Conservation (phyloP, 768 basidiomycete genomes). For the Hericium erinaceus region DNA sequence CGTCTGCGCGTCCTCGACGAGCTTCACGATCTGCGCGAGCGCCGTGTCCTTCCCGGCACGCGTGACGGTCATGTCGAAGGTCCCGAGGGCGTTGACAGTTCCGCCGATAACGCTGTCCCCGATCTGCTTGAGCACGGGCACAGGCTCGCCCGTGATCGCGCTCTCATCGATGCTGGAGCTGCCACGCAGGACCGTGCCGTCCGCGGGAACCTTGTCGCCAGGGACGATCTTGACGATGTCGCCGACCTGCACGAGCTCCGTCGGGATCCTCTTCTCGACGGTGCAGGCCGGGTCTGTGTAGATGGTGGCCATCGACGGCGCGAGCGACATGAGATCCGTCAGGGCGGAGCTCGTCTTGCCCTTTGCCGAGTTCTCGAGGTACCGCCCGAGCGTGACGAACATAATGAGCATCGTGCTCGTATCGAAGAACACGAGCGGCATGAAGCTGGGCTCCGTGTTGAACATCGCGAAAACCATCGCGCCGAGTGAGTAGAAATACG, state of each 20-base stretch:
- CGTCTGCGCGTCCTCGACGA: conserved; percentile 97
- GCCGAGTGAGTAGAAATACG: conserved; percentile 83
- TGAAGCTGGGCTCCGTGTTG: conserved; percentile 55
- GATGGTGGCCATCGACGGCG: conserved; percentile 93
- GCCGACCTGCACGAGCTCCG: conserved; percentile 90
- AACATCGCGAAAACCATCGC: conserved; percentile 58
- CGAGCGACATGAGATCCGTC: conserved; percentile 91
- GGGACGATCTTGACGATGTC: conserved; percentile 92
- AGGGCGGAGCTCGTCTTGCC: conserved; percentile 95
- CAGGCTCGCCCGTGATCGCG: conserved; percentile 90
- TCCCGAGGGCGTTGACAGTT: conserved; percentile 94
- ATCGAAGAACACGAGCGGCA: conserved; percentile 92
- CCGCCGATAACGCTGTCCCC: conserved; percentile 92
- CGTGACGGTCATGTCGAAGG: conserved; percentile 92
- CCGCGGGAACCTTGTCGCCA: conserved; percentile 93
- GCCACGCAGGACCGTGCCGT: conserved; percentile 83
- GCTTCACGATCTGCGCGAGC: conserved; percentile 88
- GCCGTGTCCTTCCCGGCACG: conserved; percentile 96
- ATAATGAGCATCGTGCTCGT: conserved; percentile 98
- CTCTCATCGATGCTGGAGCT: conserved; percentile 90
- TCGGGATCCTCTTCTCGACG: conserved; percentile 84
- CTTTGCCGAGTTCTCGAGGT: conserved; percentile 93
- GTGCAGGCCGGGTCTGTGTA: conserved; percentile 82
- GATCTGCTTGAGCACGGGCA: conserved; percentile 75
- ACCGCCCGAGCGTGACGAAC: conserved; percentile 93